Evolutionary conservation across 768 basidiomycete genomes (phyloP), one percentile per base, ranked within the genome.

Genomic region (Leccinum uliginosum): DNA sequence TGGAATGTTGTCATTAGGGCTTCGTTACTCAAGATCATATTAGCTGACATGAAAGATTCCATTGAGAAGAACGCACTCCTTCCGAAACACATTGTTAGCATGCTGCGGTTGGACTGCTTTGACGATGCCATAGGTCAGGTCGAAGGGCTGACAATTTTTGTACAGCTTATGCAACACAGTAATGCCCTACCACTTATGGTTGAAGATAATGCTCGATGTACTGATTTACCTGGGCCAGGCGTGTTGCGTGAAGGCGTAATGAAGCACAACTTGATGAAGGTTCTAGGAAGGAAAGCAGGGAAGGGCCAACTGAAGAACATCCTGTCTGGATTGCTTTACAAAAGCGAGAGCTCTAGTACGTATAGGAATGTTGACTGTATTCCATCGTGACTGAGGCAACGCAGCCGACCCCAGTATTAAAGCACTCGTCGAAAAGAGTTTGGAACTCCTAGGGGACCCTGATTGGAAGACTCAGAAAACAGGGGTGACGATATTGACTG

Each of bases 131-230:
- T 68, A 0, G 66, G 66, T 12, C 50, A 6, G 19, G 54, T 68
- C 1, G 66, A 67, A 23, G 66, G 66, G 14, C 68, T 66, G 40
- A 64, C 68, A 26, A 57, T 67, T 2, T 67, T 67, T n/a, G 47
- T 49, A 3, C 48, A 68, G 23, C 50, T 67, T 4, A 66, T 67
- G 62, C 56, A 55, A 40, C 34, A 61, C 7, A 54, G 66, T 67
- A 61, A 61, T 17, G 23, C 6, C 17, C 14, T 9, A n/a, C 24
- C 21, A 12, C 30, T 32, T 14, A 6, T 48, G 23, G 10, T 14
- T 19, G 29, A 27, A 9, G 19, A 21, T 40, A n/a, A n/a, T 7
- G n/a, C 10, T 8, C 6, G 11, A 17, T 29, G n/a, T 54, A 11
- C 46, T 60, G 15, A 68, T 7, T 17, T 1, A 21, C 26, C 0